A percentile compares a stretch with the other conserved stretches of the same genome.
phyloP scores from a whole-genome alignment of 345 rosid genomes.

The Citrus australasica region DNA sequence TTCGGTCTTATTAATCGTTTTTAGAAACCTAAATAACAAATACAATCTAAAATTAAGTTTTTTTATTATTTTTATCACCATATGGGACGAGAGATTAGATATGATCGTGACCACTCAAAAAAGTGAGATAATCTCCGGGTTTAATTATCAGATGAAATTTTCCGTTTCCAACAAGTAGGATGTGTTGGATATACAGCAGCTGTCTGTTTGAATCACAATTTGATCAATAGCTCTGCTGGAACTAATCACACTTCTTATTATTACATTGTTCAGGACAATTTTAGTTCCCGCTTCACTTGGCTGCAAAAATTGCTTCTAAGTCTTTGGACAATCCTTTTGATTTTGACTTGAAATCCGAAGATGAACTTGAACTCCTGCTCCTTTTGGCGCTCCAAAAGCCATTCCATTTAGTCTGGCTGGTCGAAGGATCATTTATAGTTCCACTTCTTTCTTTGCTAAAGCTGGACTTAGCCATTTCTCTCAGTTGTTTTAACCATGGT shows the following conservation, averaged over 20 bases:
- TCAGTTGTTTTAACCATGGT: conserved; percentile 68
- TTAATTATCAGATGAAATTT: too few relatives aligned
- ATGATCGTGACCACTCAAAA: not conserved
- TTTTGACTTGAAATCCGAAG: conserved; percentile 53
- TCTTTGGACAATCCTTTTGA: conserved; percentile 67
- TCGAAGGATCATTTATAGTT: conserved; percentile 65
- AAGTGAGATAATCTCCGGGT: too few relatives aligned
- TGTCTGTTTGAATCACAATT: not conserved
- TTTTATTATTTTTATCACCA: too few relatives aligned
- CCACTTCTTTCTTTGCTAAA: conserved; percentile 55
- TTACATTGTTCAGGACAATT: not conserved
- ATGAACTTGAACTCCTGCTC: conserved; percentile 56
- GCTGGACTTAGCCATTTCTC: conserved; percentile 82
- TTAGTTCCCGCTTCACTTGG: conserved; percentile 38
- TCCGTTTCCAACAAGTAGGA: too few relatives aligned
- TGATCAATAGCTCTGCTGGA: too few relatives aligned
- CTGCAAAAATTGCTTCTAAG: conserved; percentile 82
- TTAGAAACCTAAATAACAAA: too few relatives aligned
- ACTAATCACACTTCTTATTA: not conserved
- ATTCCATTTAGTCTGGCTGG: conserved; percentile 64
- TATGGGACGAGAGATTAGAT: not conserved
- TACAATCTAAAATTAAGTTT: too few relatives aligned
- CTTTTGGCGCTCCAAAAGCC: conserved; percentile 59
- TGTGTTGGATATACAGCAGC: not conserved
- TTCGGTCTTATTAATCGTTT: too few relatives aligned